Evolutionary conservation across 2,329 filamentous ascomycete species (phyloP).

Genomic region (Fusarium napiforme): DNA sequence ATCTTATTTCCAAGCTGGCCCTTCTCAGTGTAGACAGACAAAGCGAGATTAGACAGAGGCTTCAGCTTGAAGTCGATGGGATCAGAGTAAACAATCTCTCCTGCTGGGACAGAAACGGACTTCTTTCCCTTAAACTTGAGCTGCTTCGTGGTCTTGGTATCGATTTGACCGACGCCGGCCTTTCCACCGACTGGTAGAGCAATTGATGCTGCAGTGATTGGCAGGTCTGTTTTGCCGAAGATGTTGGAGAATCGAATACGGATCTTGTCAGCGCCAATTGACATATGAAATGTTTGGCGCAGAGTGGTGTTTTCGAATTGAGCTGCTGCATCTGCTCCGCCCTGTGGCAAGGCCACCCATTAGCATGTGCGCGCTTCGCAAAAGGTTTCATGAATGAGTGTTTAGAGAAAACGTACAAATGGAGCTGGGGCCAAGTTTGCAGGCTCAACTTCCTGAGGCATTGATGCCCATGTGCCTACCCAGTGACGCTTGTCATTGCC

Average conservation of each 20-base stretch:
- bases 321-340: conserved; percentile 4
- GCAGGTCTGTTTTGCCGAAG: conserved; percentile 23
- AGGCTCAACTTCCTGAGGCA: conserved; percentile 32
- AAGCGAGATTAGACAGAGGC: conserved; percentile 20
- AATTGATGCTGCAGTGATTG: conserved; percentile 20
- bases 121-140: conserved; percentile 19
- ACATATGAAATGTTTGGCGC: conserved; percentile 26
- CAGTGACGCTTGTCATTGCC: conserved; percentile 5
- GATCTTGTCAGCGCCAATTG: conserved; percentile 14
- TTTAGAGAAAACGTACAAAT: background rate
- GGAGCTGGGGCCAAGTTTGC: conserved; percentile 25
- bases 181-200: conserved; percentile 12
- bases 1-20: conserved; percentile 24
- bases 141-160: conserved; percentile 1
- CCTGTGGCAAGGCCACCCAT: too few relatives aligned
- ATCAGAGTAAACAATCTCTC: conserved; percentile 20
- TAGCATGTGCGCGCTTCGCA: too few relatives aligned
- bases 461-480: conserved; percentile 31
- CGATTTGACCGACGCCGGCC: conserved; percentile 16
- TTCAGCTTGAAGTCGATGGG: conserved; percentile 20
- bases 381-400: rapidly evolving
- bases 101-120: conserved; percentile 6
- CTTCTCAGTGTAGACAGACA: conserved; percentile 24
- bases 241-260: conserved; percentile 29
- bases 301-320: conserved; percentile 29